Percentiles rank a stretch among this genome's conserved stretches.
phyloP scores from a whole-genome alignment of 2,329 filamentous ascomycete genomes.

The Anthostomella pinea region DNA sequence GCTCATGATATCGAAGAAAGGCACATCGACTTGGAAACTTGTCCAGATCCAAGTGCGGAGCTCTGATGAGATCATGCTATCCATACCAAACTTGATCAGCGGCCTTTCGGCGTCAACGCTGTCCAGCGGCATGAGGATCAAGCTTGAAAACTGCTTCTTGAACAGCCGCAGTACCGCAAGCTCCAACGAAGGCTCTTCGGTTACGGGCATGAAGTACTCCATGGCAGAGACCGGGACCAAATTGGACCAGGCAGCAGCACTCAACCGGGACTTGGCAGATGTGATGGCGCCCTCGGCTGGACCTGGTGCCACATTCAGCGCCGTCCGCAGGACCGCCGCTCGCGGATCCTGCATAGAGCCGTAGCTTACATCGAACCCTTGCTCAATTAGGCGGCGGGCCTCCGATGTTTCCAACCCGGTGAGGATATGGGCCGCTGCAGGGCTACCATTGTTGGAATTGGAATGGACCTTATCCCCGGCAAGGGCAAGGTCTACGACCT shows the following conservation, averaged over 20 bases:
- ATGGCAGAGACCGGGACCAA: no score
- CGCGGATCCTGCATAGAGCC: slow-evolving; percentile 11
- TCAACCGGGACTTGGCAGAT: no score
- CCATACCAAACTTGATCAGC: slow-evolving; percentile 35
- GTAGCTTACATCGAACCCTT: slow-evolving; percentile 18
- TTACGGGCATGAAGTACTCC: no score
- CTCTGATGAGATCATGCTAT: slow-evolving; percentile 41
- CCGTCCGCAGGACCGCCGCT: slow-evolving; percentile 3
- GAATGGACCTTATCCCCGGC: slow-evolving; percentile 4
- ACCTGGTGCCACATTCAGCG: no score
- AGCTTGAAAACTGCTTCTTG: no score
- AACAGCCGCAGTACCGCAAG: not conserved
- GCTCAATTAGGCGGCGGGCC: slow-evolving; percentile 11
- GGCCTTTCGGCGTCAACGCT: slow-evolving; percentile 25
- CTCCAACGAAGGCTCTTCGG: not conserved
- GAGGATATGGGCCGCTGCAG: slow-evolving; percentile 14
- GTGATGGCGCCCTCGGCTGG: no score
- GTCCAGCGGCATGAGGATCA: slow-evolving; percentile 24
- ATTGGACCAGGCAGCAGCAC: no score
- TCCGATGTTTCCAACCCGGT: slow-evolving; percentile 18
- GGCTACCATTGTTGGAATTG: not conserved
- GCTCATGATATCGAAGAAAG: no score
- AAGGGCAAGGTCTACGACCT: slow-evolving; percentile 25
- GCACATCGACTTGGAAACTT: slow-evolving; percentile 33
- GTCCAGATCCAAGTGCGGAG: slow-evolving; percentile 36